Conservation (phyloP, 768 basidiomycete genomes). For the Dictyophora rubrovolvata region DNA sequence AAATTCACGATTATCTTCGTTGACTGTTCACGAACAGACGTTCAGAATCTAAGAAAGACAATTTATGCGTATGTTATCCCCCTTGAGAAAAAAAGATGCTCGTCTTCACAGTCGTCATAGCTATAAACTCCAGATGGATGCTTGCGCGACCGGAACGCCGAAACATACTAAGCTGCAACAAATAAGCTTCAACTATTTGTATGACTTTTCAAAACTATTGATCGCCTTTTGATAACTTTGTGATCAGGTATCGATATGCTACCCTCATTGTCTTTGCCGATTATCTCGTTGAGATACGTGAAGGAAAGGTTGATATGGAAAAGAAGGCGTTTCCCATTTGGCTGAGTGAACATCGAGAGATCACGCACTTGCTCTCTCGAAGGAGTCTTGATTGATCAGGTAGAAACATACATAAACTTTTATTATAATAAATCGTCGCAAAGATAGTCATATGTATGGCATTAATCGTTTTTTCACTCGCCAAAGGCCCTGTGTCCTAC, state of each 20-base stretch:
- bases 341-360: slow-evolving; percentile 78
- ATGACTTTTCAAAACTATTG: slow-evolving; percentile 13
- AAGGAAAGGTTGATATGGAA: slow-evolving; percentile 27
- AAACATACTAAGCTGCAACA: slow-evolving; percentile 70
- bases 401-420: not conserved
- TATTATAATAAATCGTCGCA: not conserved
- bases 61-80: slow-evolving; percentile 70
- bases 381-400: slow-evolving; percentile 51
- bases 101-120: slow-evolving; percentile 28
- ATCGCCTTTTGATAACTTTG: not conserved
- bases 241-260: slow-evolving; percentile 70
- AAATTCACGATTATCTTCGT: not conserved
- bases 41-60: slow-evolving; percentile 92
- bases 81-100: not conserved
- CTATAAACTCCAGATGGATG: slow-evolving; percentile 84
- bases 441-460: not conserved
- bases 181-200: slow-evolving; percentile 86
- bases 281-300: slow-evolving; percentile 69
- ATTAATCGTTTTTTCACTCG: slow-evolving; percentile 16
- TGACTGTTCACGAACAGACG: slow-evolving; percentile 36
- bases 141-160: slow-evolving; percentile 63
- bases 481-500: slow-evolving; percentile 29
- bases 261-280: slow-evolving; percentile 91
- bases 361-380: slow-evolving; percentile 59
- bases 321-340: slow-evolving; percentile 65